phyloP scores from a whole-genome alignment of 768 basidiomycete species.

The Lactarius trivialis region DNA sequence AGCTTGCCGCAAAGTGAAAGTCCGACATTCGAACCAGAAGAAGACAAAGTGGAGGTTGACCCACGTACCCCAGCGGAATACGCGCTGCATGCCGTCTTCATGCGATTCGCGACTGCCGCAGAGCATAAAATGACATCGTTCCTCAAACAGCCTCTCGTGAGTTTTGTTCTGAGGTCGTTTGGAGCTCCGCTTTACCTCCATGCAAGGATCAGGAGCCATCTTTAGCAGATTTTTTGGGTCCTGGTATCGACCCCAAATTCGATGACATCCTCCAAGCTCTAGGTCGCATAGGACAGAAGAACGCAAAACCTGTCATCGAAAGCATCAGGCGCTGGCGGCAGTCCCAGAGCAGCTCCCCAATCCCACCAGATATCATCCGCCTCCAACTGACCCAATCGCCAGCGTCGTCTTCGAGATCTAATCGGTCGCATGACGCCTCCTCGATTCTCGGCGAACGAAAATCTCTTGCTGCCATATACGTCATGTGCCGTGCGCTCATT shows the following conservation, averaged over 20 bases:
- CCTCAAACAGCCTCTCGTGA: slow-evolving; percentile 58
- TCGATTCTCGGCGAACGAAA: slow-evolving; percentile 61
- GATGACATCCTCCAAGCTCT: slow-evolving; percentile 82
- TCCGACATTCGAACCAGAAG: slow-evolving; percentile 42
- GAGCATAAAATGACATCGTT: slow-evolving; percentile 77
- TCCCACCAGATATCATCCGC: slow-evolving; percentile 42
- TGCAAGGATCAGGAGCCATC: slow-evolving; percentile 62
- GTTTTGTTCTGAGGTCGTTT: slow-evolving; percentile 26
- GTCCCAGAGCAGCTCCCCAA: slow-evolving; percentile 58
- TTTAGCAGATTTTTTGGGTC: slow-evolving; percentile 62
- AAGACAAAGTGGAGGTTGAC: slow-evolving; percentile 61
- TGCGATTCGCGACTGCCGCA: slow-evolving; percentile 73
- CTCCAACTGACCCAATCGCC: slow-evolving; percentile 41
- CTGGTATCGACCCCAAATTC: slow-evolving; percentile 67
- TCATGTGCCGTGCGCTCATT: slow-evolving; percentile 84
- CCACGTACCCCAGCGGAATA: slow-evolving; percentile 84
- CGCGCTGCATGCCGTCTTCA: slow-evolving; percentile 82
- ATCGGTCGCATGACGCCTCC: slow-evolving; percentile 42
- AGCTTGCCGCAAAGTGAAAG: slow-evolving; percentile 41
- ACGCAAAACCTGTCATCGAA: slow-evolving; percentile 78
- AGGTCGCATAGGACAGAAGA: slow-evolving; percentile 78
- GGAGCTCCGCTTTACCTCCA: neutral
- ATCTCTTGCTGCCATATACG: slow-evolving; percentile 78
- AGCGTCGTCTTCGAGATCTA: slow-evolving; percentile 26
- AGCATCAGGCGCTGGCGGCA: slow-evolving; percentile 84